Evolutionary conservation across 768 basidiomycete genomes (phyloP).

Genomic region (Phlegmacium glaucopus): DNA sequence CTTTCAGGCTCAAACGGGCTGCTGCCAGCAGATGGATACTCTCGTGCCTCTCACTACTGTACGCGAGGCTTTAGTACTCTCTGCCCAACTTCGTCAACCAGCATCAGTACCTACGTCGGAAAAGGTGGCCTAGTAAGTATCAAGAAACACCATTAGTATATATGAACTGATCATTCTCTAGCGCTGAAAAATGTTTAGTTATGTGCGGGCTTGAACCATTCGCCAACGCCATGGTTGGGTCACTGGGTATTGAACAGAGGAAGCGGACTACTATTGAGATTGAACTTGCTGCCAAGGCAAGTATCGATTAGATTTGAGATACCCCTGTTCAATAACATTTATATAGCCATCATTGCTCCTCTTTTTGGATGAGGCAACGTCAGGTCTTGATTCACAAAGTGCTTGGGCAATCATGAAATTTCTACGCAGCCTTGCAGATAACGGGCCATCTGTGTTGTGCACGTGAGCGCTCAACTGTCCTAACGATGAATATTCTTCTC

Average conservation of each 20-base stretch:
- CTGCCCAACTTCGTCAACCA: constrained; percentile 78
- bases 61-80: constrained; percentile 76
- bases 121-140: constrained; percentile 79
- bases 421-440: constrained; percentile 70
- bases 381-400: too few species aligned
- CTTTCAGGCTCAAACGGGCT: constrained; percentile 73
- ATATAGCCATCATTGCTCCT: constrained; percentile 69
- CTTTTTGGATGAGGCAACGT: too few species aligned
- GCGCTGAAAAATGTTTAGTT: too few species aligned
- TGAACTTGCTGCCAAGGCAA: too few species aligned
- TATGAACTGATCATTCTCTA: too few species aligned
- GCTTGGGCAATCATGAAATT: constrained; percentile 82
- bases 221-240: constrained; percentile 64
- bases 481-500: too few species aligned
- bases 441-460: constrained; percentile 89
- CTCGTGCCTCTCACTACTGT: constrained; percentile 77
- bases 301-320: too few species aligned
- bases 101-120: constrained; percentile 57
- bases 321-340: neutral
- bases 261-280: constrained; percentile 84
- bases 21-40: constrained; percentile 84
- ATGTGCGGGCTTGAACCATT: constrained; percentile 63
- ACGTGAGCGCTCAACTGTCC: too few species aligned
- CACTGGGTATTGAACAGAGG: constrained; percentile 65
- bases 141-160: too few species aligned